Percentiles rank a stretch among this genome's conserved stretches.
Conservation (phyloP, 257 asterid genomes). For the Solanum pimpinellifolium region DNA sequence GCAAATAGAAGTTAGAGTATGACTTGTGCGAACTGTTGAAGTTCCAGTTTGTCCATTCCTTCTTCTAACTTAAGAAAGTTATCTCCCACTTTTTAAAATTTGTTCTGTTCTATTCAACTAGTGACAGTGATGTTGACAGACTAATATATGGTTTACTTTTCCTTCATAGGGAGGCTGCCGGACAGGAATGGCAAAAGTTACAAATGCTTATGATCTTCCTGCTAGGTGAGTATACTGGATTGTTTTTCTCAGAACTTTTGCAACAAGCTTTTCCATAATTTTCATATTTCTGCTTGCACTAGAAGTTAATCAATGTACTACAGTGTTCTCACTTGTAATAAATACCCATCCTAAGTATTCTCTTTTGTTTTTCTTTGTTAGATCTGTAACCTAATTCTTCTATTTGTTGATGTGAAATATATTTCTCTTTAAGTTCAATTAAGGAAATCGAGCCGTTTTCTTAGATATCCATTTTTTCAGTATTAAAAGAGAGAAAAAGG, state of each 20-base stretch:
- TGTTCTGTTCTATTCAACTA: background rate
- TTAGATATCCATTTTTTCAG: background rate
- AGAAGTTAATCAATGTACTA: background rate
- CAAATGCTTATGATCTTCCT: constrained; percentile 74
- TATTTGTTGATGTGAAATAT: background rate
- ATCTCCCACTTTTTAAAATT: background rate
- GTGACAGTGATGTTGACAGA: background rate
- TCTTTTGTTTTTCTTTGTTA: background rate
- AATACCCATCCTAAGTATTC: background rate
- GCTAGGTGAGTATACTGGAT: constrained; percentile 47
- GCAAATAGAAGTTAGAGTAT: background rate
- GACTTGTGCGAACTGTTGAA: background rate
- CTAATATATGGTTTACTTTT: background rate
- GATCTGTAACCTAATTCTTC: background rate
- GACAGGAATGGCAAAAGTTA: constrained; percentile 83
- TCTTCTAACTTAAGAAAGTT: background rate
- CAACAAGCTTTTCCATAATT: background rate
- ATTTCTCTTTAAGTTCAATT: background rate
- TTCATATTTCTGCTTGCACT: background rate
- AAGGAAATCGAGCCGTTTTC: background rate
- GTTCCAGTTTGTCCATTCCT: background rate
- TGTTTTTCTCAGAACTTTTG: background rate
- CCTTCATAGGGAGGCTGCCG: constrained; percentile 84
- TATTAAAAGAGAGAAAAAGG: background rate
- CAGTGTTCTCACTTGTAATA: background rate